Evolutionary conservation across 2,329 filamentous ascomycete genomes (phyloP), one percentile per base, ranked within the genome.

Genomic region (Dactylonectria estremocensis): DNA sequence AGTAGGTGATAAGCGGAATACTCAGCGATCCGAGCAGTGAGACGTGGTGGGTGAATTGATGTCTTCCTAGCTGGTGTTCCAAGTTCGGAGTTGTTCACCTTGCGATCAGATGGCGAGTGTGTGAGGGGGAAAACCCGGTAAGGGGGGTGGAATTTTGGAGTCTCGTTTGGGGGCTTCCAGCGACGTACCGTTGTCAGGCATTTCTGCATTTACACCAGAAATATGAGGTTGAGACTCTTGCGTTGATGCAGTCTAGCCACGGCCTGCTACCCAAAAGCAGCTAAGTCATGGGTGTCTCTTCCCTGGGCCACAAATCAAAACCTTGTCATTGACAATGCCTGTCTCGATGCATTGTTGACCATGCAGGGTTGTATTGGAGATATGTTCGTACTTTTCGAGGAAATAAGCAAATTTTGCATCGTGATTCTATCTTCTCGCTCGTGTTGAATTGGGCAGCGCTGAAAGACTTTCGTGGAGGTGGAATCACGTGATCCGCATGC

Each of bases 151-250:
- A 67, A 67, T 70, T 66, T 73, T 60, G 60, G 69, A 69, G 61
- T 57, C 48, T 65, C 64, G 62, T 72, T 72, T 74, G 58, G 61
- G 52, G 56, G 49, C n/a, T 24, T 50, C 60, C 61, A 52, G 46
- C 61, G 61, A 52, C 50, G 43, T 28, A 48, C 46, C 50, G 59
- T 69, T 64, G 55, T 74, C 68, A 77, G 74, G 74, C 74, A 76
- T 69, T 73, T 76, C 61, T 76, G 75, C 75, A 75, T 77, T 74
- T 75, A 68, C 70, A 76, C 73, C 72, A 73, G 75, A 76, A 75
- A 76, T 76, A 76, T 76, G 72, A 76, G 72, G 74, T 76, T 74
- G 65, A 69, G 52, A 70, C 61, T 70, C 60, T 64, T 64, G 64
- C 71, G 59, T 72, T 62, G 67, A 66, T 64, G 46, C 70, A 65